Percentiles rank a stretch among this genome's conserved stretches.
Conservation (phyloP, 176 grass and related monocot species). For the Rhynchospora tenuis region DNA sequence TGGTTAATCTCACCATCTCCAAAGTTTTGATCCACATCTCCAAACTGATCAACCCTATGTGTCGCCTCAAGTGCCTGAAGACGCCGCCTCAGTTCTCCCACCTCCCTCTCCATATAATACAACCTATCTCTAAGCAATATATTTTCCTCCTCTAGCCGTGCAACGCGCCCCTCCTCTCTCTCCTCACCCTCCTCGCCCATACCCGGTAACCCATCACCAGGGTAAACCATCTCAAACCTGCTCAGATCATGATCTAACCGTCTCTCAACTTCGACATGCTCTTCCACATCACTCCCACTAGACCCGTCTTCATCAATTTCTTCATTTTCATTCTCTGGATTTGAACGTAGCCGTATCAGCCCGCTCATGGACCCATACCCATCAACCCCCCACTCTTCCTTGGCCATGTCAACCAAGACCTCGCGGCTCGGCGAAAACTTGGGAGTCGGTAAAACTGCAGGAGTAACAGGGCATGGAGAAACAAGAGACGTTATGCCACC, state of each 20-base stretch:
- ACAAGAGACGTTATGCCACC: conserved; percentile 70
- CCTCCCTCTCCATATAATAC: conserved; percentile 78
- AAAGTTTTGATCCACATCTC: conserved; percentile 21
- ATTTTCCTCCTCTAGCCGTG: conserved; percentile 79
- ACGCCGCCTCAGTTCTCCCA: conserved; percentile 56
- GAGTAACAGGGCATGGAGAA: conserved; percentile 88
- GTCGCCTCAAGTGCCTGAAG: conserved; percentile 43
- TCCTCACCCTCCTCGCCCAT: conserved; percentile 24
- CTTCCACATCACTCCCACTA: conserved; percentile 93
- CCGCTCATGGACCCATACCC: conserved; percentile 98
- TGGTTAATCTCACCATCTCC: conserved; percentile 17
- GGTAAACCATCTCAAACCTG: conserved; percentile 96
- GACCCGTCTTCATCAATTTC: conserved; percentile 53
- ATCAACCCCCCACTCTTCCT: conserved; percentile 96
- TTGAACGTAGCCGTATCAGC: conserved; percentile 72
- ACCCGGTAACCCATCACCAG: conserved; percentile 16
- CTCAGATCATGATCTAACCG: conserved; percentile 96
- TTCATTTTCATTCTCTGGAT: conserved; percentile 23
- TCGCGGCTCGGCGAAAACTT: conserved; percentile 73
- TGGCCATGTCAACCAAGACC: conserved; percentile 95
- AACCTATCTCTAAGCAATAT: conserved; percentile 61
- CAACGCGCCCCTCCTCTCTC: conserved; percentile 32
- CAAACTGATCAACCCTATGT: conserved; percentile 38
- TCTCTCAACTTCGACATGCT: conserved; percentile 89
- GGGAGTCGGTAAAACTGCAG: conserved; percentile 79